A percentile compares a stretch with the other conserved stretches of the same genome.
These are phyloP conservation scores for Diplosphaera chodatii DNA, from an alignment of 139 green algal species.

Conservation along the genomic window DNA sequence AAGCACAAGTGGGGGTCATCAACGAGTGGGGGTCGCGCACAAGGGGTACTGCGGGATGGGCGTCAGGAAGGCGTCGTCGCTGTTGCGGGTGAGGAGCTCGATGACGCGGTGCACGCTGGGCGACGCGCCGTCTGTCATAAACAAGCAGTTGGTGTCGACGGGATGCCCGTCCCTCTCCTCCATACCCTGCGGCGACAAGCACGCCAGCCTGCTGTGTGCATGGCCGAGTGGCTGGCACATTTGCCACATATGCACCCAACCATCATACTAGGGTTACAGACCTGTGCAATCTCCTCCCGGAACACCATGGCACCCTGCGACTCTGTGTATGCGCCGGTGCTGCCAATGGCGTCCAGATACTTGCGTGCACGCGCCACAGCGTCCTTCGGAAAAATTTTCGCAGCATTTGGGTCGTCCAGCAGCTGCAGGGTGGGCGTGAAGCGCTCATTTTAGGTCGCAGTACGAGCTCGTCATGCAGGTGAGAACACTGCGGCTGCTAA, in stretches of 20 bases:
- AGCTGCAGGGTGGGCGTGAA: no score
- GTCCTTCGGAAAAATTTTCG: constrained; percentile 74
- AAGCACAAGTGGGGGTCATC: no score
- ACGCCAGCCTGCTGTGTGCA: no score
- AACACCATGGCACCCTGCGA: constrained; percentile 58
- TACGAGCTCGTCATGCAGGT: no score
- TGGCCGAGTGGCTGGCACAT: no score
- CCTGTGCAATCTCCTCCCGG: constrained; percentile 60
- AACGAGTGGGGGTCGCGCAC: no score
- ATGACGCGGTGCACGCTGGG: constrained; percentile 68
- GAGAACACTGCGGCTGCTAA: no score
- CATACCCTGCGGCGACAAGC: constrained; percentile 38
- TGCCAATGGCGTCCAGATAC: constrained; percentile 66
- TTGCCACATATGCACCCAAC: no score
- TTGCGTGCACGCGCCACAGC: constrained; percentile 67
- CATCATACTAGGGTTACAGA: not conserved
- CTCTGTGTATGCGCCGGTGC: constrained; percentile 84
- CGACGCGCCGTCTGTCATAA: constrained; percentile 74
- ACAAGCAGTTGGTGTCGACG: constrained; percentile 70
- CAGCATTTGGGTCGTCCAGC: constrained; percentile 53
- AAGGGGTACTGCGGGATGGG: constrained; percentile 86
- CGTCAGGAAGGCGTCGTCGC: constrained; percentile 65
- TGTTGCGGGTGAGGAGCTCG: constrained; percentile 52
- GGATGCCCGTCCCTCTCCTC: constrained; percentile 61
- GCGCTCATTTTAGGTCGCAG: no score